phyloP scores from a whole-genome alignment of 306 rosid species.

The Argentina anserina region DNA sequence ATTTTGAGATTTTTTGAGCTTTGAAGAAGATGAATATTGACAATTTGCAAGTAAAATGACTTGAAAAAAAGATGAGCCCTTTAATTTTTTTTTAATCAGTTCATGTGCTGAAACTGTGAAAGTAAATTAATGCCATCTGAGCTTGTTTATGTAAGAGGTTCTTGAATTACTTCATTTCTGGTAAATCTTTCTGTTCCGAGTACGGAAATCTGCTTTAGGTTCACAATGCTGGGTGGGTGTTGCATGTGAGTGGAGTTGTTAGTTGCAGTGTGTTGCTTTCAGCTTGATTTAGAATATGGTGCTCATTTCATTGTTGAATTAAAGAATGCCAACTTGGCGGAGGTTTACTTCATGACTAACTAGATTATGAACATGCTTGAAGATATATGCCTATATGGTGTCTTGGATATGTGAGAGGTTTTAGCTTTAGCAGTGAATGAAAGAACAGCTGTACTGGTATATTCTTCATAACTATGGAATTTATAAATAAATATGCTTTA shows the following conservation, averaged over 20 bases:
- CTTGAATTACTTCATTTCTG: background rate
- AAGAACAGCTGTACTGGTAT: conserved; percentile 2
- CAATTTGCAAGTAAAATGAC: background rate
- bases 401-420: background rate
- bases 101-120: background rate
- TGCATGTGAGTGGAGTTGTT: background rate
- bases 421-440: background rate
- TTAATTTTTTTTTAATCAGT: background rate
- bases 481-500: background rate
- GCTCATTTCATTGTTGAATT: background rate
- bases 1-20: background rate
- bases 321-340: background rate
- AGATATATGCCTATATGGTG: background rate
- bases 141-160: background rate
- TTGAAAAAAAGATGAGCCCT: background rate
- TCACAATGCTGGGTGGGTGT: background rate
- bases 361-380: background rate
- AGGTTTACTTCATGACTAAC: background rate
- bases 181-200: background rate
- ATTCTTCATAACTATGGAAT: background rate
- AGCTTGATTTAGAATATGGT: background rate
- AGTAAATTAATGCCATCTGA: background rate
- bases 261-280: background rate
- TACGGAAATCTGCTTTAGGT: background rate
- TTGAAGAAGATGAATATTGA: background rate